A percentile compares a stretch with the other conserved stretches of the same genome.
These are phyloP conservation scores for Penicillium sp. DNA, from an alignment of 2,329 filamentous ascomycete genomes.

Conservation along the genomic window DNA sequence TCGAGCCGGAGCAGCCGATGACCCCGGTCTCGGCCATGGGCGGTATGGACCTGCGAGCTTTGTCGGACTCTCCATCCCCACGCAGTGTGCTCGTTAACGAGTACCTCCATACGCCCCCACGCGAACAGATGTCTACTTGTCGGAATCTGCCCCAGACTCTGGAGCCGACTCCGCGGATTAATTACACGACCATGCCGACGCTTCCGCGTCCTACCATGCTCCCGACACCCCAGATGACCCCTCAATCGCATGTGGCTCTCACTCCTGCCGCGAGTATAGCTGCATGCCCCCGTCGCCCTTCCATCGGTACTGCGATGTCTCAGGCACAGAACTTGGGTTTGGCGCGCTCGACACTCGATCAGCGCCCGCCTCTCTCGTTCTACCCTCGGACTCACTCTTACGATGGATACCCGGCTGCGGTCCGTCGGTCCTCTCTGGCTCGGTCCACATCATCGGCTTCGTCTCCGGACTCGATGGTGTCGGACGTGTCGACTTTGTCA, in stretches of 20 bases:
- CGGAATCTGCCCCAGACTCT: constrained; percentile 47
- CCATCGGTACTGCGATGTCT: constrained; percentile 61
- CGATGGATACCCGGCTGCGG: constrained; percentile 52
- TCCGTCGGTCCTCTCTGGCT: constrained; percentile 51
- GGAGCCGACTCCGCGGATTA: constrained; percentile 51
- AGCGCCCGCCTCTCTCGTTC: constrained; percentile 42
- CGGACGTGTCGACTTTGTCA: constrained; percentile 58
- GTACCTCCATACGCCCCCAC: constrained; percentile 21
- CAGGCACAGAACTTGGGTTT: constrained; percentile 57
- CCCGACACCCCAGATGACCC: constrained; percentile 64
- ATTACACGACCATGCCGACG: constrained; percentile 53
- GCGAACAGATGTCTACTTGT: constrained; percentile 34
- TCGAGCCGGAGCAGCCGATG: constrained; percentile 41
- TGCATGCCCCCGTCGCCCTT: constrained; percentile 53
- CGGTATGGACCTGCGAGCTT: constrained; percentile 24
- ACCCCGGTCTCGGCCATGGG: constrained; percentile 27
- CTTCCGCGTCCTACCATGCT: constrained; percentile 57
- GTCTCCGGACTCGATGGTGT: constrained; percentile 65
- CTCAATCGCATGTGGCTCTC: constrained; percentile 53
- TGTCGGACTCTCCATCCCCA: constrained; percentile 34
- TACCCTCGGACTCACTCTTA: constrained; percentile 39
- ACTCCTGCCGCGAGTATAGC: constrained; percentile 64
- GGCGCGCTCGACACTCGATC: constrained; percentile 58
- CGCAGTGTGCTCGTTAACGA: constrained; percentile 24
- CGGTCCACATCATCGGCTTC: constrained; percentile 55